phyloP scores from a whole-genome alignment of 202 grass and related monocot genomes.

The Panicum hallii region DNA sequence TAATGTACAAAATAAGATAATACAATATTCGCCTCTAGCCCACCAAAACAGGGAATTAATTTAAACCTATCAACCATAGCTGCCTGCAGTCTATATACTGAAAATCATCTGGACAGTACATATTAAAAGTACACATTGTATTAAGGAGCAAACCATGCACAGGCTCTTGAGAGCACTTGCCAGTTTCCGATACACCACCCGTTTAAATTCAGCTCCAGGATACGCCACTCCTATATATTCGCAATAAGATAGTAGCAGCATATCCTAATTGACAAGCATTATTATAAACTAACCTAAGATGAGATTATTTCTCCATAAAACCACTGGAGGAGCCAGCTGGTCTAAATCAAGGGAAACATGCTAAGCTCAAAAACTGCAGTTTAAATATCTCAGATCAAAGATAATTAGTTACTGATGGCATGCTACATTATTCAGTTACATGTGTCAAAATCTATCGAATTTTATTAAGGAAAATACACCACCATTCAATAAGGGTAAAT shows the following conservation, averaged over 20 bases:
- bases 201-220: background rate
- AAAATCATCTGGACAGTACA: too few relatives aligned
- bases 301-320: background rate
- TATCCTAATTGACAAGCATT: background rate
- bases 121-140: background rate
- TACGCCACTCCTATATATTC: too few relatives aligned
- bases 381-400: background rate
- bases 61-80: too few relatives aligned
- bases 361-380: background rate
- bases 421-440: background rate
- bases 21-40: too few relatives aligned
- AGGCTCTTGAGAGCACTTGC: background rate
- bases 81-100: too few relatives aligned
- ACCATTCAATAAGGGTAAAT: background rate
- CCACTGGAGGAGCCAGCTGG: background rate
- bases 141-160: background rate
- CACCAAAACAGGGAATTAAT: too few relatives aligned
- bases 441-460: background rate
- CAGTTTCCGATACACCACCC: background rate
- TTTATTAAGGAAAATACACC: background rate
- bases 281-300: background rate
- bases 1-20: too few relatives aligned
- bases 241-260: background rate
- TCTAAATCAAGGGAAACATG: background rate
- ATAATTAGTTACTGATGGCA: background rate